Base-by-base conservation (phyloP, 2,329 filamentous ascomycete species). In the Fusarium pininemorale region DNA sequence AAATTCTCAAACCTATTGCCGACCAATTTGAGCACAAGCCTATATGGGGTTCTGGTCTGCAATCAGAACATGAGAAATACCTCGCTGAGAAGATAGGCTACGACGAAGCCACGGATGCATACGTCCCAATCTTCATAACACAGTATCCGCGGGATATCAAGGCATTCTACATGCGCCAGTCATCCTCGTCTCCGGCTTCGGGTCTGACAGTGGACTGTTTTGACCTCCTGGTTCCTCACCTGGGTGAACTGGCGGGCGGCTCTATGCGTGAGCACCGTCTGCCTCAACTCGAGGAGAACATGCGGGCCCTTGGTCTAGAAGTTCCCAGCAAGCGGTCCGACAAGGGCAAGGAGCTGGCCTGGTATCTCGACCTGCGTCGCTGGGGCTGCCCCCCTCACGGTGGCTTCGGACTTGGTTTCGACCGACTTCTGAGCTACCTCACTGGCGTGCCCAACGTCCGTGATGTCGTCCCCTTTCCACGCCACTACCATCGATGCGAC, bases 371-470 rank as follows among this genome's bases (percentile, higher is more conserved):
- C 81, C 87, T 98, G 69, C 91, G 95, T 69, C 91, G 92, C 75
- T 98, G 94, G 89, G 95, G 95, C n/a, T 95, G 92, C 75, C 94
- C 94, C 63, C 94, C 94, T 41, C 95, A 98, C 78, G 95, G 95
- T 47, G 95, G 95, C 2, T 98, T 97, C 80, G 95, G 95, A 6
- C 82, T 98, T 64, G 95, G 95, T 14, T 97, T 97, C 80, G 95
- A 98, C 85, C 90, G 95, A 63, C 87, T 98, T 72, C 83, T 98
- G 76, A 92, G 92, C 79, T 98, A 97, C 83, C 86, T 98, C 63
- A 90, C 92, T 38, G 95, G 95, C 15, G 90, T 96, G 44, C 88
- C 90, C 73, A 97, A 94, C 77, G 90, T 98, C 78, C 90, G 94
- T 80, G 95, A 98, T 82, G 90, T 95, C 30, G 93, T 97, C 63